Conservation (phyloP, 805 yeast species). For the Candida dendrica region DNA sequence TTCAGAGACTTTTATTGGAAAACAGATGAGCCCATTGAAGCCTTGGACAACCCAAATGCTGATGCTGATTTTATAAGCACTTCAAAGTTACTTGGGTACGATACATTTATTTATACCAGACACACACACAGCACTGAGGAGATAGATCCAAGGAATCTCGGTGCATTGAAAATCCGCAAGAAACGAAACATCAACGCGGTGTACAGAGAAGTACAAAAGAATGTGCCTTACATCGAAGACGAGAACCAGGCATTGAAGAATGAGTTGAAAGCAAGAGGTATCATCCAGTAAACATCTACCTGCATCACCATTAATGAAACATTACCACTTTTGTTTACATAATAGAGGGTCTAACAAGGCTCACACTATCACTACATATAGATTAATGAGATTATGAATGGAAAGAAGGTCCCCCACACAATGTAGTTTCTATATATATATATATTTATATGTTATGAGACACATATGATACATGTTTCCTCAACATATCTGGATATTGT, state of each 20-base stretch:
- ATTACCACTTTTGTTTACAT: no score
- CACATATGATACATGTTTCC: no score
- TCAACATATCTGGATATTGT: no score
- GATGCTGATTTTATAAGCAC: background rate
- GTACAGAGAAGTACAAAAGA: slow-evolving; percentile 22
- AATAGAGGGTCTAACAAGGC: no score
- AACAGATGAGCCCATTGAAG: background rate
- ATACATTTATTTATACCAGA: background rate
- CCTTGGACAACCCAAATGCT: background rate
- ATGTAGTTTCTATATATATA: no score
- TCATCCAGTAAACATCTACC: slow-evolving; percentile 4
- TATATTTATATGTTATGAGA: no score
- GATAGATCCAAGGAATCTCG: background rate
- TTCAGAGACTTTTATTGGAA: background rate
- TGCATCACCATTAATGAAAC: no score
- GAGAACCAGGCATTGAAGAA: slow-evolving; percentile 22
- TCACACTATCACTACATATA: no score
- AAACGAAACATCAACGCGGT: slow-evolving; percentile 9
- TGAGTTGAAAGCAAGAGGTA: slow-evolving; percentile 21
- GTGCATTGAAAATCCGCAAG: background rate
- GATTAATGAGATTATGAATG: no score
- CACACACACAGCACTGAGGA: no score
- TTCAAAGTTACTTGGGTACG: background rate
- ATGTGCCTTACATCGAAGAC: slow-evolving; percentile 25
- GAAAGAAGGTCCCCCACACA: no score